These are phyloP conservation scores for Yamadazyma trypodendri DNA, from an alignment of 1,139 yeast species.

Conservation along the genomic window DNA sequence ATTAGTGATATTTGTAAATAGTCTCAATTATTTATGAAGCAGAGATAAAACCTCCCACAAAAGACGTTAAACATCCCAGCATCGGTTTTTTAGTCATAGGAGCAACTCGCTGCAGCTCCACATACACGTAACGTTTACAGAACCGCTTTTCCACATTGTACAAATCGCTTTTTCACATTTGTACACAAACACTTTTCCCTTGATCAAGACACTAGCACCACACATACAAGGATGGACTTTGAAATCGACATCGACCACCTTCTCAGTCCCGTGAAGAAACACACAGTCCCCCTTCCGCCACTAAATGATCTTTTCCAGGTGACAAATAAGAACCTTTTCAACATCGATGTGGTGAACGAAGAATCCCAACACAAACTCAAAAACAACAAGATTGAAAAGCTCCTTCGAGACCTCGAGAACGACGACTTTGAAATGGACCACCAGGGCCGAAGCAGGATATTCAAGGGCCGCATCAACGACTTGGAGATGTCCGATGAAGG, in stretches of 20 bases:
- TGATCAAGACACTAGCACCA: no score
- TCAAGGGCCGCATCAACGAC: constrained; percentile 34
- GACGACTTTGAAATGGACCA: constrained; percentile 43
- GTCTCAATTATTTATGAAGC: background rate
- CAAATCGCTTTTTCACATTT: constrained; percentile 4
- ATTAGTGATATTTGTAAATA: constrained; percentile 3
- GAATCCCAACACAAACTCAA: constrained; percentile 10
- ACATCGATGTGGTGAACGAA: background rate
- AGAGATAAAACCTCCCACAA: background rate
- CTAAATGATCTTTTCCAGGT: constrained; percentile 37
- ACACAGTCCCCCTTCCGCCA: constrained; percentile 1
- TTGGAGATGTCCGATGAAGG: constrained; percentile 28
- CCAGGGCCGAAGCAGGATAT: constrained; percentile 46
- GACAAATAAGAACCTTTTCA: constrained; percentile 21
- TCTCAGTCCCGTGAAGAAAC: constrained; percentile 3
- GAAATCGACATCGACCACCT: constrained; percentile 25
- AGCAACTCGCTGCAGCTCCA: no score
- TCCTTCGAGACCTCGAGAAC: constrained; percentile 28
- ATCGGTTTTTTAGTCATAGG: no score
- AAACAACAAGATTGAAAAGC: constrained; percentile 38
- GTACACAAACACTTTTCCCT: constrained; percentile 18
- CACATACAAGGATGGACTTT: no score
- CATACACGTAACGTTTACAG: no score
- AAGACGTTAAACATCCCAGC: no score
- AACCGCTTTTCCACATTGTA: no score